Base-by-base conservation (phyloP, 768 basidiomycete genomes). In the Hypholoma sublateritium region DNA sequence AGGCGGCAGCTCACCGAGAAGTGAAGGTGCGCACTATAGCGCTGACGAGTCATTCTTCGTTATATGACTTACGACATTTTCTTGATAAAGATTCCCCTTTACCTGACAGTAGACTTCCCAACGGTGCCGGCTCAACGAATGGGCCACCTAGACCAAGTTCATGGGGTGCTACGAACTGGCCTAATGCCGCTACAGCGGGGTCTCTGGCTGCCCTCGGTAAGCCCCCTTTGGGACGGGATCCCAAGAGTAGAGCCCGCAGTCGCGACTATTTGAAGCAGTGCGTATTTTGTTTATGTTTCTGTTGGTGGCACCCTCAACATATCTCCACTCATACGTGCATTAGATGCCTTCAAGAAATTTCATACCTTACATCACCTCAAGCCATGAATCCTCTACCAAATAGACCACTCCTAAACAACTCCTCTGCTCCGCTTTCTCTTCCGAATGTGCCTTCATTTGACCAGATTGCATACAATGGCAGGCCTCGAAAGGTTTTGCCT, bases 201-300 rank as follows among this genome's bases (percentile, higher is more conserved):
- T 69, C 80, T 16, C 65, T 70, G 48, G 77, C 79, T 48, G 80
- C 79, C 43, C 69, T 83, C 61, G 86, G 87, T 44, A 94, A 86
- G 68, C 89, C 85, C 39, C 87, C 82, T 21, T 85, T 87, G 8
- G 91, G 89, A 34, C 86, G 93, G 55, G 96, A 98, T 73, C 94
- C 94, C n/a, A 96, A 97, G 73, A 91, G 92, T 65, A 83, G 96
- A 66, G 94, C 95, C 42, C 82, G 93, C 56, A 95, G 93, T 74
- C 80, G 95, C 54, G 97, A 99, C 60, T 99, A 98, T 71, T 82
- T 99, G 64, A 99, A 98, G 74, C 96, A 99, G 87, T 94, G 65
- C 67, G 89, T 80, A 8, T 8, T 19, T 51, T 53, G n/a, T 22
- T 24, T 24, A 25, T 16, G 42, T 6, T 35, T 28, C 21, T 21